These are phyloP conservation scores for Trichothecium roseum DNA, from an alignment of 2,329 filamentous ascomycete genomes.

Conservation along the genomic window DNA sequence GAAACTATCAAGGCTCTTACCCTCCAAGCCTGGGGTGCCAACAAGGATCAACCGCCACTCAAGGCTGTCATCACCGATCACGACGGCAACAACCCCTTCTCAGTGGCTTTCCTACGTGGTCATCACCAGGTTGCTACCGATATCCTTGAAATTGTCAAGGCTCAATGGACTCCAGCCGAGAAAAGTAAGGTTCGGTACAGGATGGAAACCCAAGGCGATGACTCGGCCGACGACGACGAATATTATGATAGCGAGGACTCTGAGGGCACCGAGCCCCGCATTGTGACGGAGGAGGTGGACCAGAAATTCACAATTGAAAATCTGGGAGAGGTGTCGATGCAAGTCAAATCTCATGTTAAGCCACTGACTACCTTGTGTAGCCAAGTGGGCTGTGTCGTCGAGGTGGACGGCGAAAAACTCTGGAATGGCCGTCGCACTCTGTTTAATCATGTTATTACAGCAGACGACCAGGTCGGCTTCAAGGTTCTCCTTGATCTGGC, in stretches of 20 bases:
- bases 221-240: slow-evolving; percentile 15
- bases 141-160: slow-evolving; percentile 59
- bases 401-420: slow-evolving; percentile 13
- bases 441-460: slow-evolving; percentile 35
- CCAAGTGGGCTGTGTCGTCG: slow-evolving; percentile 21
- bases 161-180: slow-evolving; percentile 54
- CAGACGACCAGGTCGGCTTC: slow-evolving; percentile 43
- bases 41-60: slow-evolving; percentile 47
- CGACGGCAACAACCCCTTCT: slow-evolving; percentile 48
- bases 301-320: slow-evolving; percentile 67
- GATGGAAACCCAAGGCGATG: slow-evolving; percentile 24
- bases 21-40: slow-evolving; percentile 44
- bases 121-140: slow-evolving; percentile 53
- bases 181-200: slow-evolving; percentile 39
- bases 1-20: slow-evolving; percentile 55
- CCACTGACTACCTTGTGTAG: slow-evolving; percentile 43
- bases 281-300: slow-evolving; percentile 47
- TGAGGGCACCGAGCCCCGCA: slow-evolving; percentile 27
- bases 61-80: slow-evolving; percentile 50
- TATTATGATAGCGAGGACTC: slow-evolving; percentile 24
- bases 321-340: slow-evolving; percentile 56
- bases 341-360: slow-evolving; percentile 53
- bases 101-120: slow-evolving; percentile 55
- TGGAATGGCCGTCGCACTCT: slow-evolving; percentile 11
- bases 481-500: slow-evolving; percentile 47